Conservation (phyloP, 1,284 basidiomycete species). For the Ustilago loliicola region DNA sequence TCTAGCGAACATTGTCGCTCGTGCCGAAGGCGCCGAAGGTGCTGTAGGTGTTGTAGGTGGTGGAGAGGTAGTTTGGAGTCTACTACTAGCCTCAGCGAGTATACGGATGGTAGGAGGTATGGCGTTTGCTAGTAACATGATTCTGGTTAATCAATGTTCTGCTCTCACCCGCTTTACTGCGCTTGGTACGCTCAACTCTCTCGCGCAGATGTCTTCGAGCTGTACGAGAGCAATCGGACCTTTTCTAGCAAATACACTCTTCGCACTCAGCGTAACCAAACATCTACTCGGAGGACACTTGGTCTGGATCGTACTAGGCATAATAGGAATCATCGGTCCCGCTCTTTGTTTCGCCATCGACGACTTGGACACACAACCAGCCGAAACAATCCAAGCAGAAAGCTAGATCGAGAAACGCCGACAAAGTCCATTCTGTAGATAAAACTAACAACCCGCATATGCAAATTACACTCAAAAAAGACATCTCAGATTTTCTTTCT, state of each 20-base stretch:
- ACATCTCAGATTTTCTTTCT: too few relatives aligned
- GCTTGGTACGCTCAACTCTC: conserved; percentile 51
- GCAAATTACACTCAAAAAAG: too few relatives aligned
- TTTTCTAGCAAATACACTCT: conserved; percentile 48
- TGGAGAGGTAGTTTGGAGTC: conserved; percentile 17
- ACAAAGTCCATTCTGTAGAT: too few relatives aligned
- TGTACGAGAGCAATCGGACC: conserved; percentile 53
- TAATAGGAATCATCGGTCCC: conserved; percentile 26
- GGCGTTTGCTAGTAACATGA: conserved; percentile 47
- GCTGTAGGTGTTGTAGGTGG: too few relatives aligned
- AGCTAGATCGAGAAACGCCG: too few relatives aligned
- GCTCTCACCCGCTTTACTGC: conserved; percentile 26
- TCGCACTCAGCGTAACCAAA: conserved; percentile 43
- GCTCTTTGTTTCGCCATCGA: conserved; percentile 17
- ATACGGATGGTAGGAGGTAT: conserved; percentile 31
- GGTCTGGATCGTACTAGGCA: conserved; percentile 49
- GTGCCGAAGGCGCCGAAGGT: conserved; percentile 7
- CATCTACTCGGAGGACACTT: conserved; percentile 51
- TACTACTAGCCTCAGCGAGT: conserved; percentile 15
- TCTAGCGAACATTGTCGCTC: conserved; percentile 59
- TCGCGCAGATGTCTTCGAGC: conserved; percentile 49
- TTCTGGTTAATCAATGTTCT: conserved; percentile 57
- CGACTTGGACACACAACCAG: conserved; percentile 27
- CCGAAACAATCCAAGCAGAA: too few relatives aligned
- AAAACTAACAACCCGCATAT: too few relatives aligned